phyloP scores from a whole-genome alignment of 1,284 basidiomycete genomes.

The Naganishia sp. region DNA sequence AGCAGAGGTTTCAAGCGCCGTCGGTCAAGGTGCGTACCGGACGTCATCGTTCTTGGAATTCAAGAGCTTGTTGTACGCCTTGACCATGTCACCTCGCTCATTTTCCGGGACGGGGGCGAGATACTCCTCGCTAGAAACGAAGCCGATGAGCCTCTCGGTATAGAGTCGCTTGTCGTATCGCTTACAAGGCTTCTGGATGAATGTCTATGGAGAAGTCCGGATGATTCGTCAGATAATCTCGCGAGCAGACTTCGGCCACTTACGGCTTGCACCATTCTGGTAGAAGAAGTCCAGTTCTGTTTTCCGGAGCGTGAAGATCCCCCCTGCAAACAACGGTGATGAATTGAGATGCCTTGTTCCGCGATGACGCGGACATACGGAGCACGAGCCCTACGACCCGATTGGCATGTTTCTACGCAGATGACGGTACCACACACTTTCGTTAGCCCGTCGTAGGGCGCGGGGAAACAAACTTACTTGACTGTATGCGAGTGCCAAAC shows the following conservation, averaged over 20 bases:
- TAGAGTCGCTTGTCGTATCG: not conserved
- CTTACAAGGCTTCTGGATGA: constrained; percentile 84
- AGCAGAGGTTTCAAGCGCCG: not conserved
- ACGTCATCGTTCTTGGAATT: constrained; percentile 71
- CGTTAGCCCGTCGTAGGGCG: not conserved
- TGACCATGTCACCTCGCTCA: constrained; percentile 75
- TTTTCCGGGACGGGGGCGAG: constrained; percentile 74
- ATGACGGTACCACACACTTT: not conserved
- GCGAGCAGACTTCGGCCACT: constrained; percentile 24
- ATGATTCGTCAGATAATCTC: constrained; percentile 50
- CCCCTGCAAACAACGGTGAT: constrained; percentile 44
- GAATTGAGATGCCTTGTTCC: not conserved
- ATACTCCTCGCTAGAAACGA: constrained; percentile 69
- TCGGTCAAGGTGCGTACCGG: constrained; percentile 46
- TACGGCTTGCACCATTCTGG: constrained; percentile 59
- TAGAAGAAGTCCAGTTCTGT: constrained; percentile 92
- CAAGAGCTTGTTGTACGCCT: constrained; percentile 74
- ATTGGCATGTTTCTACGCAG: constrained; percentile 69
- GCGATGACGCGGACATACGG: constrained; percentile 50
- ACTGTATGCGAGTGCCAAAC: constrained; percentile 82
- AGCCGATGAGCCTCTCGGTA: too few relatives aligned
- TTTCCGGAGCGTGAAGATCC: constrained; percentile 83
- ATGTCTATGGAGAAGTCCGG: constrained; percentile 48
- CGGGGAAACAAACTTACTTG: constrained; percentile 58
- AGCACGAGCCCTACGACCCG: constrained; percentile 77